phyloP scores from a whole-genome alignment of 176 grass and related monocot species.

The Guadua angustifolia region DNA sequence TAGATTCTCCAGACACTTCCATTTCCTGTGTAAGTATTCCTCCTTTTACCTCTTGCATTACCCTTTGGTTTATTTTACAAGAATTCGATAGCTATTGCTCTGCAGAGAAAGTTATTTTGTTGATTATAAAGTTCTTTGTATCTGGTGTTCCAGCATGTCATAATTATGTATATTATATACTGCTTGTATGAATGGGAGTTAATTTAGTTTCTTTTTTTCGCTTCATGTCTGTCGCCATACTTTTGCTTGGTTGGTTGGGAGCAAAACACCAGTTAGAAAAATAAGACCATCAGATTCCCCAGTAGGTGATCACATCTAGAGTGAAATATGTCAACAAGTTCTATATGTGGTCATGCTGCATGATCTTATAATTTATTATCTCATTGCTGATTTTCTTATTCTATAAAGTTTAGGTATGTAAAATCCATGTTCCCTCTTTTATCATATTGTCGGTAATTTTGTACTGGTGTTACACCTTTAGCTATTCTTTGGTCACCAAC shows the following conservation, averaged over 20 bases:
- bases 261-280: slow-evolving; percentile 8
- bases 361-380: not conserved
- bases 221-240: not conserved
- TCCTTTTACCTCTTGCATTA: slow-evolving; percentile 10
- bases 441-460: not conserved
- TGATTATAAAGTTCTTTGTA: slow-evolving; percentile 27
- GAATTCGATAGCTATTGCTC: not conserved
- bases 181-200: not conserved
- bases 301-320: not conserved
- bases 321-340: not conserved
- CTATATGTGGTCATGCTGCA: not conserved
- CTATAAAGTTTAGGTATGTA: not conserved
- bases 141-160: slow-evolving; percentile 21
- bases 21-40: slow-evolving; percentile 80
- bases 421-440: not conserved
- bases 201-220: not conserved
- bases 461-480: not conserved
- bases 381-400: slow-evolving; percentile 1
- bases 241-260: not conserved
- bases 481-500: not conserved
- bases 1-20: slow-evolving; percentile 87
- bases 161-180: not conserved
- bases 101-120: slow-evolving; percentile 26
- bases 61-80: slow-evolving; percentile 15
- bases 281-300: not conserved